A percentile compares a stretch with the other conserved stretches of the same genome.
Evolutionary conservation across 352 stramenopile genomes (phyloP).

Genomic region (Pythium rishiriense): DNA sequence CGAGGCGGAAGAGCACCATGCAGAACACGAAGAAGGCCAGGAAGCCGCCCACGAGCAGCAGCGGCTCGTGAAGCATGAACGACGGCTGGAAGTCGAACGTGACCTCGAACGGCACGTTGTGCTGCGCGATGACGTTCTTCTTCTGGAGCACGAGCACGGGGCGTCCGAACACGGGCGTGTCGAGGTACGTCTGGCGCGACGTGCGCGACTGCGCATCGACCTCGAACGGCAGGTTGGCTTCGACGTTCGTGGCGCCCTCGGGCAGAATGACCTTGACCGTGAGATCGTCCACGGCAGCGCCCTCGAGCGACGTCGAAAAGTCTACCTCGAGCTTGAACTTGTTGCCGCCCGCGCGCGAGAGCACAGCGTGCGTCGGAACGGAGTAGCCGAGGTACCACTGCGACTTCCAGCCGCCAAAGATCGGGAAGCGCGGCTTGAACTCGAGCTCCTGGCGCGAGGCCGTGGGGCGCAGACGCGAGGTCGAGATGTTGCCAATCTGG

Average conservation of each 20-base stretch:
- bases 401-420: constrained; percentile 90
- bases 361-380: constrained; percentile 77
- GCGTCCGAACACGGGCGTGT: constrained; percentile 76
- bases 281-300: constrained; percentile 79
- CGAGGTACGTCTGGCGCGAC: constrained; percentile 82
- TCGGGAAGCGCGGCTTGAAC: constrained; percentile 83
- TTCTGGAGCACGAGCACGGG: constrained; percentile 82
- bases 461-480: constrained; percentile 62
- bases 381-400: constrained; percentile 90
- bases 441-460: constrained; percentile 63
- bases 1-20: constrained; percentile 83
- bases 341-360: constrained; percentile 57
- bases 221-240: constrained; percentile 73
- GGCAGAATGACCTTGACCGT: constrained; percentile 88
- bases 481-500: constrained; percentile 91
- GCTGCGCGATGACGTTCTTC: constrained; percentile 80
- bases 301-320: constrained; percentile 83
- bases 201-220: constrained; percentile 57
- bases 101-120: constrained; percentile 86
- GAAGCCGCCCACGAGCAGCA: constrained; percentile 84
- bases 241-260: constrained; percentile 78
- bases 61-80: constrained; percentile 87
- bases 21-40: constrained; percentile 83
- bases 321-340: constrained; percentile 84
- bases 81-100: constrained; percentile 81